These are phyloP conservation scores for Rhodotorula sp. DNA, from an alignment of 1,284 basidiomycete species.

Conservation along the genomic window DNA sequence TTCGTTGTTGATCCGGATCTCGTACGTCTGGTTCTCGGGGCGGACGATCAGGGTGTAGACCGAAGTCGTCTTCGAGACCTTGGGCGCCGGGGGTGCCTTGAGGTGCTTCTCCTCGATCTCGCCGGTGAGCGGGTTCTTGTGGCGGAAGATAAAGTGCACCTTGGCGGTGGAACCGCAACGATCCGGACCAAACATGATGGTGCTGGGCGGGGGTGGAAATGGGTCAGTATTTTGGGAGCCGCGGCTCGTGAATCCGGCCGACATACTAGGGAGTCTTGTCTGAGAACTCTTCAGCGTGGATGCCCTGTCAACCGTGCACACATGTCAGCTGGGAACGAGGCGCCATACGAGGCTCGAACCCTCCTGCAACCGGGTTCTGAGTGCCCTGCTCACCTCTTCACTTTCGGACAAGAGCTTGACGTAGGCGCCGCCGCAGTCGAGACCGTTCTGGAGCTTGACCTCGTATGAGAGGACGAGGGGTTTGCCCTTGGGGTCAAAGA, in stretches of 20 bases:
- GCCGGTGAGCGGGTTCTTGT: conserved; percentile 79
- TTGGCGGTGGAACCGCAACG: conserved; percentile 51
- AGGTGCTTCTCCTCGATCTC: conserved; percentile 98
- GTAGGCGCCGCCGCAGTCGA: conserved; percentile 99
- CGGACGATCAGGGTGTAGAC: conserved; percentile 76
- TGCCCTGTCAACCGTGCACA: conserved; percentile 59
- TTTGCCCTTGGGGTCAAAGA: conserved; percentile 79
- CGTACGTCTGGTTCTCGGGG: conserved; percentile 84
- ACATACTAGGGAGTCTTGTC: conserved; percentile 97
- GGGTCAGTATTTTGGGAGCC: background rate
- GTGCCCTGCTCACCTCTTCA: conserved; percentile 42
- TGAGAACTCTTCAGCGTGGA: conserved; percentile 90
- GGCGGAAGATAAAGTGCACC: conserved; percentile 96
- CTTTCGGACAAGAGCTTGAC: conserved; percentile 78
- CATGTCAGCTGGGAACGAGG: no score
- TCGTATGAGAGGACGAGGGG: conserved; percentile 96
- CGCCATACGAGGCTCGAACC: background rate
- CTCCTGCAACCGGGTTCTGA: background rate
- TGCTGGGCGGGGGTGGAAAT: conserved; percentile 6
- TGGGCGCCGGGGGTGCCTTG: conserved; percentile 72
- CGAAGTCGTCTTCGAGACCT: conserved; percentile 79
- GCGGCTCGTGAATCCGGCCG: conserved; percentile 47
- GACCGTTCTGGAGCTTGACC: conserved; percentile 98
- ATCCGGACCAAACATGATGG: conserved; percentile 40
- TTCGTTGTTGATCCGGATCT: conserved; percentile 88